Evolutionary conservation across 2,329 filamentous ascomycete species (phyloP).

Genomic region (Botrytis byssoidea): DNA sequence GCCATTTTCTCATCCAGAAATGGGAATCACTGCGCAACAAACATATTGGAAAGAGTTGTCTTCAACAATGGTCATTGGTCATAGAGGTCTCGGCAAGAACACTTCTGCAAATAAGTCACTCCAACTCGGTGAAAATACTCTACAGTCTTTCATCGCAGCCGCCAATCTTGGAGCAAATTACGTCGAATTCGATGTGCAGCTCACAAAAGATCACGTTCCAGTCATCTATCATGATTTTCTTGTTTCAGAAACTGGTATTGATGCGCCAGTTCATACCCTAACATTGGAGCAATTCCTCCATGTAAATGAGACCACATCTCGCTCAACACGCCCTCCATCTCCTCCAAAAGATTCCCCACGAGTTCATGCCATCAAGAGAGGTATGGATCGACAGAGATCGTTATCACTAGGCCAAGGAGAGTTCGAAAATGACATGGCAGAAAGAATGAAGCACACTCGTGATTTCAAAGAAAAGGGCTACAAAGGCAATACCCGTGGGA

Average conservation of each 20-base stretch:
- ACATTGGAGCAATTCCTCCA: conserved; percentile 95
- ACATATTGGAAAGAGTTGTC: conserved; percentile 96
- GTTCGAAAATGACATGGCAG: conserved; percentile 48
- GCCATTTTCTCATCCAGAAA: conserved; percentile 89
- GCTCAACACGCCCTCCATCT: conserved; percentile 48
- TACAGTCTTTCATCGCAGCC: conserved; percentile 93
- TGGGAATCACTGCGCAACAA: conserved; percentile 84
- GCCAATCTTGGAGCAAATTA: conserved; percentile 84
- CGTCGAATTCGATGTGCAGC: conserved; percentile 82
- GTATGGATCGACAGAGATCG: conserved; percentile 39
- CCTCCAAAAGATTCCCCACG: conserved; percentile 40
- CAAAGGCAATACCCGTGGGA: conserved; percentile 91
- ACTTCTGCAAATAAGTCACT: conserved; percentile 77
- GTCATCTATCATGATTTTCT: conserved; percentile 99
- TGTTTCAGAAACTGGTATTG: conserved; percentile 95
- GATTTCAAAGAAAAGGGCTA: conserved; percentile 94
- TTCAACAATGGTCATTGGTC: conserved; percentile 77
- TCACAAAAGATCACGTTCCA: conserved; percentile 98
- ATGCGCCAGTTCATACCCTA: conserved; percentile 91
- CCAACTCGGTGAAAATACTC: conserved; percentile 93
- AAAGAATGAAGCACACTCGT: conserved; percentile 95
- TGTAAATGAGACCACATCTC: conserved; percentile 55
- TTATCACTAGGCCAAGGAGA: conserved; percentile 37
- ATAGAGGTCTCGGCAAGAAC: conserved; percentile 86
- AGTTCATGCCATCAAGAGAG: conserved; percentile 29